These are phyloP conservation scores for Atkinsonella hypoxylon DNA, from an alignment of 2,329 filamentous ascomycete species.

Conservation along the genomic window DNA sequence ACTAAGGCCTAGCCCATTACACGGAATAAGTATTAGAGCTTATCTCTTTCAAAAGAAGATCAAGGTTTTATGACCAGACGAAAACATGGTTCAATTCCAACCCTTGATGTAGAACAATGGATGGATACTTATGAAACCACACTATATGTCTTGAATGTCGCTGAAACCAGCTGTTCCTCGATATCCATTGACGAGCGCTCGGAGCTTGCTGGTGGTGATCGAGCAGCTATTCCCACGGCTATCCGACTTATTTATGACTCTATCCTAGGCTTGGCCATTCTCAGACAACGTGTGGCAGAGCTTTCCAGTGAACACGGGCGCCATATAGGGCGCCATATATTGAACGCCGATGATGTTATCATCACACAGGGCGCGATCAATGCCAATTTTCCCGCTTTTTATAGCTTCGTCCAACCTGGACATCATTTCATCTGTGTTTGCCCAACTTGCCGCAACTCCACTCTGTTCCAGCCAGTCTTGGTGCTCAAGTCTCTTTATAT, in stretches of 20 bases:
- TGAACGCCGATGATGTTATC: conserved; percentile 49
- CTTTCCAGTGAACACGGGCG: conserved; percentile 41
- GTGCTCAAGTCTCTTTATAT: conserved; percentile 70
- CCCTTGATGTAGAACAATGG: conserved; percentile 63
- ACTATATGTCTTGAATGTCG: conserved; percentile 53
- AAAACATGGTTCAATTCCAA: conserved; percentile 43
- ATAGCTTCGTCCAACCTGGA: conserved; percentile 56
- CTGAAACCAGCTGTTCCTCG: conserved; percentile 68
- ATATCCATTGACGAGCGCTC: conserved; percentile 59
- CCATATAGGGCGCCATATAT: conserved; percentile 21
- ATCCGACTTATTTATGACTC: conserved; percentile 59
- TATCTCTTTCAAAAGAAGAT: too few species aligned
- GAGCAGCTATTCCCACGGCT: conserved; percentile 33
- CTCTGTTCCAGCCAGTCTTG: conserved; percentile 58
- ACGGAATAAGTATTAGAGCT: too few species aligned
- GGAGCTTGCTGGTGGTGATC: conserved; percentile 35
- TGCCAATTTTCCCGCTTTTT: conserved; percentile 74
- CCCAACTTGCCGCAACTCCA: conserved; percentile 79
- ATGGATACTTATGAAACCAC: conserved; percentile 50
- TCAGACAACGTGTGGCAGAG: conserved; percentile 47
- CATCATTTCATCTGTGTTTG: conserved; percentile 83
- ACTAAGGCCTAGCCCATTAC: too few species aligned
- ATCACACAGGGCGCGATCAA: conserved; percentile 71
- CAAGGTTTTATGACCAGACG: too few species aligned
- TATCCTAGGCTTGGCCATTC: conserved; percentile 53